A percentile compares a stretch with the other conserved stretches of the same genome.
phyloP scores from a whole-genome alignment of 2,329 filamentous ascomycete species.

The Fonsecaea erecta region DNA sequence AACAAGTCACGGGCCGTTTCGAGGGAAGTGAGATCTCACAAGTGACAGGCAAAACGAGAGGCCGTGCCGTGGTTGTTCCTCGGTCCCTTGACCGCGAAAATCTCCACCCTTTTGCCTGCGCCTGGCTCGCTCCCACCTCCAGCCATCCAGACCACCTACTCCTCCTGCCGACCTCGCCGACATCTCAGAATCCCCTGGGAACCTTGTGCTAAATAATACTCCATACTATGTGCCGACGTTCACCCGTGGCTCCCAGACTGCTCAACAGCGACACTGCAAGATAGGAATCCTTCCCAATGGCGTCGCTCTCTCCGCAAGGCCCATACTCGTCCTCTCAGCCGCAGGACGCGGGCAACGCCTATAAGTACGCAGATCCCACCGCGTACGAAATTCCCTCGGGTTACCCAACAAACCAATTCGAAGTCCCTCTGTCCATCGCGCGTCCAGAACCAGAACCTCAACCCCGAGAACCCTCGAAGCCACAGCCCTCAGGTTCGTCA shows the following conservation, averaged over 20 bases:
- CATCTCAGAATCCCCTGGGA: conserved; percentile 10
- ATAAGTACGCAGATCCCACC: conserved; percentile 34
- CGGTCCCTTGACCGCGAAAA: neutral
- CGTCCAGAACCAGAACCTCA: conserved; percentile 21
- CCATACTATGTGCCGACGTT: conserved; percentile 31
- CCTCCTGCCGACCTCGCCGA: conserved; percentile 15
- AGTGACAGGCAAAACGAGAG: neutral
- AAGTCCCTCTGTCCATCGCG: conserved; percentile 24
- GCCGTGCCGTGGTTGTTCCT: neutral
- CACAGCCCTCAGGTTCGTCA: conserved; percentile 23
- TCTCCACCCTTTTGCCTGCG: neutral
- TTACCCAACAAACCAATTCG: conserved; percentile 32
- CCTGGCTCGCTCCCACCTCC: conserved; percentile 14
- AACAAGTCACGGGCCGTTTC: neutral
- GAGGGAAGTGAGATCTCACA: neutral
- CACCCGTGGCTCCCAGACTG: conserved; percentile 24
- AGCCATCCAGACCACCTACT: conserved; percentile 7
- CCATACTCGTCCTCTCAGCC: conserved; percentile 27
- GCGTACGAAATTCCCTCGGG: conserved; percentile 29
- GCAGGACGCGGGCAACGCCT: conserved; percentile 27
- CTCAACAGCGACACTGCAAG: conserved; percentile 8
- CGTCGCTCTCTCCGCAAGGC: conserved; percentile 28
- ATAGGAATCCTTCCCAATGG: conserved; percentile 24
- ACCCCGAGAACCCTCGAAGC: conserved; percentile 18
- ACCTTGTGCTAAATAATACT: conserved; percentile 7